Conservation (phyloP, 192 early-diverging fungal genomes). For the Piromyces sp. region DNA sequence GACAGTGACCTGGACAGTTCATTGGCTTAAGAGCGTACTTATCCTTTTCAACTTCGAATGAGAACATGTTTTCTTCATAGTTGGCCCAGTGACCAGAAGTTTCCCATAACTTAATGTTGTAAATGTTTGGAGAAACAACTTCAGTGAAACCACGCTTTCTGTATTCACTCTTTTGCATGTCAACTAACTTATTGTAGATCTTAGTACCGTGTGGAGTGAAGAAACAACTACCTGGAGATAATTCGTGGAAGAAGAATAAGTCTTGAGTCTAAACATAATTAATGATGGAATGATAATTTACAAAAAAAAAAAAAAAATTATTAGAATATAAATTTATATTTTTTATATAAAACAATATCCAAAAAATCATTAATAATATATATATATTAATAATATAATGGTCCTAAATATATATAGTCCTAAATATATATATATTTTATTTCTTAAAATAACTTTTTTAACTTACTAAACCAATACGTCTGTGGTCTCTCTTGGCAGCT, state of each 20-base stretch:
- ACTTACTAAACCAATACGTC: conserved; percentile 68
- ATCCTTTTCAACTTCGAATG: conserved; percentile 88
- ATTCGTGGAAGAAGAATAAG: conserved; percentile 93
- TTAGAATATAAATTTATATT: too few species aligned
- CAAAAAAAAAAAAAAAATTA: not conserved
- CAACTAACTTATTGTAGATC: conserved; percentile 87
- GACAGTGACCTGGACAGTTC: conserved; percentile 96
- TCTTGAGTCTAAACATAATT: conserved; percentile 91
- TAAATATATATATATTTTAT: too few species aligned
- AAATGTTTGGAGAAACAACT: conserved; percentile 97
- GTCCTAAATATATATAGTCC: too few species aligned
- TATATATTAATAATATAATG: too few species aligned
- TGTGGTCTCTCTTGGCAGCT: conserved; percentile 88
- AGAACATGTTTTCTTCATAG: conserved; percentile 96
- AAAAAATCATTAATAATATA: too few species aligned
- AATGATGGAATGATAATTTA: not conserved
- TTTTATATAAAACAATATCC: too few species aligned
- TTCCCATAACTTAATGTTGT: conserved; percentile 93
- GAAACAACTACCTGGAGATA: conserved; percentile 83
- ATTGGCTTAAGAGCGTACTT: conserved; percentile 95
- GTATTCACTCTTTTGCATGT: conserved; percentile 78
- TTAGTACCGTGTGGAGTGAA: conserved; percentile 90
- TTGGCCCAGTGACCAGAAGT: conserved; percentile 88
- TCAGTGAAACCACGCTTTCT: conserved; percentile 85
- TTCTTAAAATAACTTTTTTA: too few species aligned